Evolutionary conservation across 495 filamentous ascomycete species (phyloP).

Genomic region (Massariosphaeria phaeospora): DNA sequence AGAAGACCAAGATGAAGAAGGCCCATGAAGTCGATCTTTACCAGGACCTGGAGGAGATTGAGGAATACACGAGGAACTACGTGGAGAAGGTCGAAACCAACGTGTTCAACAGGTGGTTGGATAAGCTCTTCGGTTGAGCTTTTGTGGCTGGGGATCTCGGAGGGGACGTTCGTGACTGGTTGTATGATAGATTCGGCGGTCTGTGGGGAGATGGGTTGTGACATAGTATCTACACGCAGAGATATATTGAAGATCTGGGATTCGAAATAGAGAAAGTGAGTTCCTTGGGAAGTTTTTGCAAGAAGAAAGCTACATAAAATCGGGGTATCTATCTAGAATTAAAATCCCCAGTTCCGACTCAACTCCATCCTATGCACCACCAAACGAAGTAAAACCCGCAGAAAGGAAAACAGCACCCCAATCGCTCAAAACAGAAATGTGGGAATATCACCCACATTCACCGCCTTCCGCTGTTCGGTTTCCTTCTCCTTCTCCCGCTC

Average conservation of each 20-base stretch:
- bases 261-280: neutral
- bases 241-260: neutral
- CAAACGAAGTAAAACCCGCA: neutral
- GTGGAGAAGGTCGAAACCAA: slow-evolving; percentile 51
- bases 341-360: too few species aligned
- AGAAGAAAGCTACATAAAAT: neutral
- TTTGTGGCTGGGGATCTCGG: too few species aligned
- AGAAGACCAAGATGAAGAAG: slow-evolving; percentile 54
- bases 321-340: slow-evolving; percentile 2
- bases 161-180: too few species aligned
- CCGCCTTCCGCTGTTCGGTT: slow-evolving; percentile 27
- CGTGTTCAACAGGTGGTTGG: slow-evolving; percentile 33
- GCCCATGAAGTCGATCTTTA: slow-evolving; percentile 60
- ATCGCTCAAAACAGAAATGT: slow-evolving; percentile 36
- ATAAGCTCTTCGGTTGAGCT: slow-evolving; percentile 32
- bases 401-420: neutral
- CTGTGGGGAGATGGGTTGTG: too few species aligned
- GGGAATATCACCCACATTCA: slow-evolving; percentile 35
- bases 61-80: slow-evolving; percentile 65
- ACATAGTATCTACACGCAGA: neutral
- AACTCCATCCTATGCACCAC: neutral
- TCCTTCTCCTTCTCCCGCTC: slow-evolving; percentile 29
- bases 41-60: slow-evolving; percentile 64
- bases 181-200: too few species aligned
- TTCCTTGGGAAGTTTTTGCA: neutral